Base-by-base conservation (phyloP, 2,329 filamentous ascomycete genomes). In the Colletotrichum trifolii region DNA sequence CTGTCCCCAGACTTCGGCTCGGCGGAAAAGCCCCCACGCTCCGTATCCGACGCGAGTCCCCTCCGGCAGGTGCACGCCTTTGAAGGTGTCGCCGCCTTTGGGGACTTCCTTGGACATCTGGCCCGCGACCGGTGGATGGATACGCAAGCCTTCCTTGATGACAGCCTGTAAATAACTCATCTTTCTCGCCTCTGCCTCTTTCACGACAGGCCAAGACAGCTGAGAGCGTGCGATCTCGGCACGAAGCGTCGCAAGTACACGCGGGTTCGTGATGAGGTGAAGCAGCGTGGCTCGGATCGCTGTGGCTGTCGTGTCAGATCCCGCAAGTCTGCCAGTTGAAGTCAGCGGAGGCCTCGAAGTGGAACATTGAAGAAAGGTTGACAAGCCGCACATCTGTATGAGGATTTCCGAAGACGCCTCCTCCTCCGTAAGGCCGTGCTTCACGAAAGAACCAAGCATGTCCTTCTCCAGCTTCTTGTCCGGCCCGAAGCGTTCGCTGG, bases 221-320 rank as follows among this genome's bases (percentile, higher is more conserved):
- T 25, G 17, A 12, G 39, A 49, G 17, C 47, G 74, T 0, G 76
- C 78, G 47, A 83, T 78, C 68, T 86, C 84, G 0, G 71, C 71
- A 6, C 80, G 79, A 0, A 89, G 74, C 3, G 74, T 81, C 4
- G 68, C 60, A 61, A 82, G 79, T 1, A 85, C 79, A 1, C 75
- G 76, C 0, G 83, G 82, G 33, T 79, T 82, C n/a, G 80, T 84
- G 25, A 83, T 79, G 60, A 88, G 71, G 70, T 85, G 80, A 25
- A 88, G 78, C 59, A 88, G 67, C 1, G 81, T 85, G 42, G 81
- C 77, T 2, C 86, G 81, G 9, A 89, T 80, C 2, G 81, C 81
- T 0, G 83, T 85, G 0, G 87, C 84, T 0, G 85, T 86, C 6
- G 85, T 87, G 65, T 89, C 86, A 0, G 84, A 85, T 4, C 86